Conservation (phyloP, 2,329 filamentous ascomycete genomes). For the Dothideomycetes sp. region DNA sequence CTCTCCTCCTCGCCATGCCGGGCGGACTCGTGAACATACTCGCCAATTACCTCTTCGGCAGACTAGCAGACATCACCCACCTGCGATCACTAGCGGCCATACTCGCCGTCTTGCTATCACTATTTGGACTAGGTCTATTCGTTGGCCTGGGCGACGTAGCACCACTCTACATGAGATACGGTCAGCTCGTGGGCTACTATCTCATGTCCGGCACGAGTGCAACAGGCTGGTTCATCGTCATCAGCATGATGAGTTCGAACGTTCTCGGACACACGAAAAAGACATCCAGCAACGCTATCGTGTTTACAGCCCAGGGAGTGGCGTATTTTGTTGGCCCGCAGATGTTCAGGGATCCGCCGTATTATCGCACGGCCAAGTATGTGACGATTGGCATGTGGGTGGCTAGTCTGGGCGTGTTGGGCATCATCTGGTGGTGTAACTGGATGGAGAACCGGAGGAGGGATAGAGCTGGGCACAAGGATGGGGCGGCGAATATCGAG, state of each 20-base stretch:
- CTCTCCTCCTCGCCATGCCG: background rate
- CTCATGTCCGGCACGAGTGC: background rate
- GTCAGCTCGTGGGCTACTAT: slow-evolving; percentile 1
- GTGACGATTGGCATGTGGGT: slow-evolving; percentile 22
- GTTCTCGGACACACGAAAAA: slow-evolving; percentile 60
- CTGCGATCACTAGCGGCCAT: too few species aligned
- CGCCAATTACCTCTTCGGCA: too few species aligned
- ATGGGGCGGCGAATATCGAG: slow-evolving; percentile 1
- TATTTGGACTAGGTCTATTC: too few species aligned
- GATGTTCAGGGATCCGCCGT: slow-evolving; percentile 25
- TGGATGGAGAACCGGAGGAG: slow-evolving; percentile 29
- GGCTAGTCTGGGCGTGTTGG: slow-evolving; percentile 28
- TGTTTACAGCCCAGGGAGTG: slow-evolving; percentile 17
- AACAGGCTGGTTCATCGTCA: background rate
- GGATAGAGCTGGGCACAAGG: slow-evolving; percentile 15
- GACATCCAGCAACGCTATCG: slow-evolving; percentile 57
- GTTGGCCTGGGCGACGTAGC: too few species aligned
- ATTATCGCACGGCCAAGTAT: slow-evolving; percentile 30
- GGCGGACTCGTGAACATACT: too few species aligned
- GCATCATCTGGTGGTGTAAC: slow-evolving; percentile 37
- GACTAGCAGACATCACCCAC: too few species aligned
- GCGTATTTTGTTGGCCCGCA: slow-evolving; percentile 32
- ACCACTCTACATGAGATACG: too few species aligned
- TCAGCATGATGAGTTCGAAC: slow-evolving; percentile 28
- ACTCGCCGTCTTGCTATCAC: too few species aligned